Base-by-base conservation (phyloP, 805 yeast genomes). In the Metschnikowia gelsemii region DNA sequence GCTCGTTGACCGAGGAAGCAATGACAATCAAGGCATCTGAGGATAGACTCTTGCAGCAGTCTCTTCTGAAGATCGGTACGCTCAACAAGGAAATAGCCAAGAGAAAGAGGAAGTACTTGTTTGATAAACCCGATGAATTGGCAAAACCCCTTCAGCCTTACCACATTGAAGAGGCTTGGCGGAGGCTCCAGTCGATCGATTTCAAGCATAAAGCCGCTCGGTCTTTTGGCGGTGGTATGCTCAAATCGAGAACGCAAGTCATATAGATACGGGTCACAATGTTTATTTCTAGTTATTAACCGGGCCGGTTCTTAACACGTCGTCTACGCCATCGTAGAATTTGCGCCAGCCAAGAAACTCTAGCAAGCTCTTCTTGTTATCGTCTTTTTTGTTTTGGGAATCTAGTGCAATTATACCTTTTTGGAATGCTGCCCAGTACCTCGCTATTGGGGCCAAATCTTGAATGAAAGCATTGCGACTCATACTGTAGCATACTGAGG, bases 1-100 rank as follows among this genome's bases (percentile, higher is more conserved):
- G 98, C 56, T 82, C 91, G 7, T 65, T 93, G 38, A 93, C 99
- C 0, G 98, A 91, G 63, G 86, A 83, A 54, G 98, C 98, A 1
- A 72, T 91, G 60, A 78, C 75, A 44, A 82, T 93, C 24, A 89
- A 90, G 52, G 77, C 75, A 39, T 73, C 78, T 19, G 89, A 87
- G 56, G 83, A 82, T 44, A 63, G 65, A 33, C 57, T 80, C 33
- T 28, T 49, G 8, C 50, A 45, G 28, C 50, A 48, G 43, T 45
- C 49, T 20, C 35, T 51, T 17, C 51, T 49, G 50, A 45, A 69
- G 44, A 50, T 59, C 33, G 58, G 57, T 17, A 40, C 42, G 11
- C 40, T 51, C 21, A 42, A 44, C 30, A 51, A 55, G 47, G 61
- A 56, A 54, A 39, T 61, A 53, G 49, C 57, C 54, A 54, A 70